These are phyloP conservation scores for Mycena chlorophos DNA, from an alignment of 768 basidiomycete genomes.

Conservation along the genomic window DNA sequence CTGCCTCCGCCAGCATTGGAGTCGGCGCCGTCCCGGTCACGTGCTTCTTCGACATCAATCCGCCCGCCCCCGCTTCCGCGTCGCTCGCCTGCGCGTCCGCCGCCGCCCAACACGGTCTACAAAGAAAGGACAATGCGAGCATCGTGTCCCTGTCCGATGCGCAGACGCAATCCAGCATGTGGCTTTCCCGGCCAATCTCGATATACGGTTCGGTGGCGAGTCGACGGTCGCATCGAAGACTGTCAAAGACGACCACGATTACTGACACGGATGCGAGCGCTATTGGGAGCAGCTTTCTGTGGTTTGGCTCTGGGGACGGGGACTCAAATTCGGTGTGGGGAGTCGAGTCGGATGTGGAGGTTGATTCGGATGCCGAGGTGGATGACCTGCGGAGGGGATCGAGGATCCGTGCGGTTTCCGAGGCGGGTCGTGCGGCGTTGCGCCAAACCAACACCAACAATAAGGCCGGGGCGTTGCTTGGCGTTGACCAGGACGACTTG, in stretches of 20 bases:
- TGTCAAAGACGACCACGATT: conserved; percentile 2
- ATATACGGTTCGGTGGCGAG: background rate
- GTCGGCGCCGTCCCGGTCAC: too few relatives aligned
- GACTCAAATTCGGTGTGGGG: background rate
- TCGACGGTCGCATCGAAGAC: conserved; percentile 2
- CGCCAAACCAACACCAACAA: background rate
- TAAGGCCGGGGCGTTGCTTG: background rate
- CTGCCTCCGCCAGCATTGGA: too few relatives aligned
- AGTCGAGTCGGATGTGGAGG: background rate
- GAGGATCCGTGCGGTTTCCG: background rate
- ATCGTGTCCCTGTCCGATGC: background rate
- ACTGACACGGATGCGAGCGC: background rate
- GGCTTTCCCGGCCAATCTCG: background rate
- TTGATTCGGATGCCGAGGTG: background rate
- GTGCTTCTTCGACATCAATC: background rate
- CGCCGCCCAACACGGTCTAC: background rate
- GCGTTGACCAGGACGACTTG: background rate
- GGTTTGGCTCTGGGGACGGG: conserved; percentile 14
- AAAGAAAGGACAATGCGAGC: background rate
- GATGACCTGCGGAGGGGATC: background rate
- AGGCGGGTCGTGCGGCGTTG: background rate
- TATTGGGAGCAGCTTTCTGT: conserved; percentile 12
- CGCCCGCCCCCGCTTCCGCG: background rate
- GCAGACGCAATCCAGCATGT: background rate
- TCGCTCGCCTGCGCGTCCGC: background rate